Conservation (phyloP, 202 grass and related monocot genomes). For the Digitaria exilis region DNA sequence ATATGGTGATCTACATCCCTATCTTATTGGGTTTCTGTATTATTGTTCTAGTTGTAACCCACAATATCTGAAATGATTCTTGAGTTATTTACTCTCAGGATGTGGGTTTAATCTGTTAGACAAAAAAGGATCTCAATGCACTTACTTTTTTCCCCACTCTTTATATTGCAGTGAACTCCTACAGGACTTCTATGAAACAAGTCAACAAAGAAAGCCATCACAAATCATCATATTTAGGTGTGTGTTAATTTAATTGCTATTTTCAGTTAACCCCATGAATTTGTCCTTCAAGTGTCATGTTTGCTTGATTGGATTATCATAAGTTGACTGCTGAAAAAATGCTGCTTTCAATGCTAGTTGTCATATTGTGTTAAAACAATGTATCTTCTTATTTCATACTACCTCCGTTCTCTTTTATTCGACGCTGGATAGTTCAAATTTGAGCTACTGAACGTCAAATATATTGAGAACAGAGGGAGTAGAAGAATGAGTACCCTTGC, state of each 20-base stretch:
- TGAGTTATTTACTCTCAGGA: not conserved
- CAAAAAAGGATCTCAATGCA: not conserved
- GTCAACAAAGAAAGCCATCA: slow-evolving; percentile 62
- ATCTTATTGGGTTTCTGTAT: slow-evolving; percentile 6
- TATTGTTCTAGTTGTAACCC: slow-evolving; percentile 28
- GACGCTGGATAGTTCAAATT: no score
- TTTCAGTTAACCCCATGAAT: no score
- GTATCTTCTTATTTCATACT: no score
- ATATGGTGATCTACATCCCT: slow-evolving; percentile 56
- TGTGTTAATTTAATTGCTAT: slow-evolving; percentile 24
- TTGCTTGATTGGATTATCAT: no score
- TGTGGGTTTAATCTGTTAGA: not conserved
- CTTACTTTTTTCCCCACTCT: slow-evolving; percentile 11
- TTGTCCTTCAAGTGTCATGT: no score
- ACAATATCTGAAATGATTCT: not conserved
- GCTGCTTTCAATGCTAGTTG: no score
- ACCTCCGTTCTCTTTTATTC: no score
- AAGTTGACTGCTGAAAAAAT: no score
- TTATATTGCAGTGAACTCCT: slow-evolving; percentile 86
- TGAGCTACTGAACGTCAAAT: no score
- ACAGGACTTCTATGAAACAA: slow-evolving; percentile 75
- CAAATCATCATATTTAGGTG: slow-evolving; percentile 95
- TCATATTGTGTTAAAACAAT: no score
- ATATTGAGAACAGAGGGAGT: no score
- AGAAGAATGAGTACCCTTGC: no score